These are phyloP conservation scores for Ustilago crameri DNA, from an alignment of 1,284 basidiomycete genomes.

Conservation along the genomic window DNA sequence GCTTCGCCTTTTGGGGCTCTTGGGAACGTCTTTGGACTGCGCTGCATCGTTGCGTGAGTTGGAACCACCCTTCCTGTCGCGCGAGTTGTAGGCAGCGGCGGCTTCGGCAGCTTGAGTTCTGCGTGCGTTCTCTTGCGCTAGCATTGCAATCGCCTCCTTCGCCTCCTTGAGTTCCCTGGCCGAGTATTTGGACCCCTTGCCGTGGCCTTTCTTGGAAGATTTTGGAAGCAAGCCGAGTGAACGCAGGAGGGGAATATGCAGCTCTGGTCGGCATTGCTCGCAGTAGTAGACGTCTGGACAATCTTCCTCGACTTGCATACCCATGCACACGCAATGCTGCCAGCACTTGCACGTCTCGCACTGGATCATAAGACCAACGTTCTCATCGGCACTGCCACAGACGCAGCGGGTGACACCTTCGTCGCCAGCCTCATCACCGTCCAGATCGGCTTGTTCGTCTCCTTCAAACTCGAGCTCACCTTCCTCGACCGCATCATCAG, in stretches of 20 bases:
- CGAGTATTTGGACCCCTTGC: slow-evolving; percentile 48
- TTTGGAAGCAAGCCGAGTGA: slow-evolving; percentile 60
- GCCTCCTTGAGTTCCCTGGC: slow-evolving; percentile 64
- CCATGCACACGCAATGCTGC: slow-evolving; percentile 98
- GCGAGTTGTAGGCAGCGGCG: slow-evolving; percentile 33
- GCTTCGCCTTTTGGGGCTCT: slow-evolving; percentile 75
- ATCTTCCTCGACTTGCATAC: slow-evolving; percentile 83
- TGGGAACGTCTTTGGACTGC: slow-evolving; percentile 31
- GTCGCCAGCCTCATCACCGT: slow-evolving; percentile 74
- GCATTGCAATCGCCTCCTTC: slow-evolving; percentile 60
- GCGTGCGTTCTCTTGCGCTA: slow-evolving; percentile 62
- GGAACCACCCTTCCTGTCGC: slow-evolving; percentile 30
- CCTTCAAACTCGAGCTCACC: slow-evolving; percentile 30
- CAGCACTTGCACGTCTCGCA: slow-evolving; percentile 97
- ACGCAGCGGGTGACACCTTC: slow-evolving; percentile 91
- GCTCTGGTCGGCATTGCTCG: slow-evolving; percentile 89
- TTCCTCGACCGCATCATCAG: slow-evolving; percentile 15
- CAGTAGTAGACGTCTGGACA: slow-evolving; percentile 79
- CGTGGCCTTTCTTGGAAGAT: slow-evolving; percentile 52
- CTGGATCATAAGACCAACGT: slow-evolving; percentile 86
- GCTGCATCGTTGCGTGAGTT: slow-evolving; percentile 14
- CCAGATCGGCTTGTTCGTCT: slow-evolving; percentile 32
- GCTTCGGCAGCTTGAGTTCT: slow-evolving; percentile 48
- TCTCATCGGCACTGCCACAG: slow-evolving; percentile 81
- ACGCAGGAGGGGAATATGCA: slow-evolving; percentile 72